Evolutionary conservation across 208 protist species (phyloP).

Genomic region (Trypanosoma platydactyli): DNA sequence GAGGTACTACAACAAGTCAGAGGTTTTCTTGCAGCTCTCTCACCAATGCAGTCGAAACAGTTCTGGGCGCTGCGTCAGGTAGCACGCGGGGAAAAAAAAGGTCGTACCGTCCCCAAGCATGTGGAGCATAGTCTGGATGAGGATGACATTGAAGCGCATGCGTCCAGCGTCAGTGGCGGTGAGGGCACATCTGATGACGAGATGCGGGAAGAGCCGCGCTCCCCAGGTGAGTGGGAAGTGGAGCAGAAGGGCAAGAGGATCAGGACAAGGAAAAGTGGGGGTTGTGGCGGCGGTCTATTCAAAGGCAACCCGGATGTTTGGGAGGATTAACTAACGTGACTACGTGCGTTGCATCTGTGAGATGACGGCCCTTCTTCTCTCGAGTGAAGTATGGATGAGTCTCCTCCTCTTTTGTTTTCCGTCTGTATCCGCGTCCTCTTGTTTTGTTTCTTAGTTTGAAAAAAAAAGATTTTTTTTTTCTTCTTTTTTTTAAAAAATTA

Average conservation of each 20-base stretch:
- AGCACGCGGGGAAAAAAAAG: slow-evolving; percentile 39
- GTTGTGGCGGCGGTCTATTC: slow-evolving; percentile 35
- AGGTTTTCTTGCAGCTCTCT: slow-evolving; percentile 51
- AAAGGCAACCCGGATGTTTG: slow-evolving; percentile 27
- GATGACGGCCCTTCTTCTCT: too few species aligned
- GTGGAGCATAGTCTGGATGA: background rate
- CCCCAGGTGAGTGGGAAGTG: too few species aligned
- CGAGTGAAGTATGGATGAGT: background rate
- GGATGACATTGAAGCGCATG: slow-evolving; percentile 7
- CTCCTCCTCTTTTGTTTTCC: slow-evolving; percentile 3
- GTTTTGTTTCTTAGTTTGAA: background rate
- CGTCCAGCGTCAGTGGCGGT: too few species aligned
- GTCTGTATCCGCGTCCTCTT: background rate
- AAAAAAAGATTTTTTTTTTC: too few species aligned
- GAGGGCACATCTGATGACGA: too few species aligned
- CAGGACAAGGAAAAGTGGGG: slow-evolving; percentile 23
- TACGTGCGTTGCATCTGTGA: background rate
- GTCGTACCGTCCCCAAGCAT: slow-evolving; percentile 3
- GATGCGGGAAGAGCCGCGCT: too few species aligned
- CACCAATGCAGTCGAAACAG: slow-evolving; percentile 28
- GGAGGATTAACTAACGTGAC: slow-evolving; percentile 10
- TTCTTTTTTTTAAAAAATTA: slow-evolving; percentile 15
- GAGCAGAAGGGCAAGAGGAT: slow-evolving; percentile 17
- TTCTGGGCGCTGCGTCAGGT: slow-evolving; percentile 72
- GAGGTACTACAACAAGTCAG: slow-evolving; percentile 52